Base-by-base conservation (phyloP, 352 stramenopile genomes). In the Thalassiosira hispida region DNA sequence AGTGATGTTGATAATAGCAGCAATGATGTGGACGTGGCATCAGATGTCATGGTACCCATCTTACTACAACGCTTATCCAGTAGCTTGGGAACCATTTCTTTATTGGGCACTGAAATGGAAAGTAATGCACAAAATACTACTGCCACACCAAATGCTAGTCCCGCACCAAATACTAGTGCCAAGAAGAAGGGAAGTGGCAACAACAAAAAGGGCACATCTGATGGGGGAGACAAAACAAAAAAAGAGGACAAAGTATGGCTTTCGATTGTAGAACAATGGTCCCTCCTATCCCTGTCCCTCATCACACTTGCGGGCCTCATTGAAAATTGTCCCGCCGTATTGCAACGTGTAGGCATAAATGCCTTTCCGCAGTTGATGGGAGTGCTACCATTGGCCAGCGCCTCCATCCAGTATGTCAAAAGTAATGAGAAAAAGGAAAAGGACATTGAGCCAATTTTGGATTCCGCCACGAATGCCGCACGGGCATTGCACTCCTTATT, bases 401-500 rank as follows among this genome's bases (percentile, higher is more conserved):
- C n/a, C 33, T 44, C 40, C 18, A 14, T 67, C 42, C 18, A 38
- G 7, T 6, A 14, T 44, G 12, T 40, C 31, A 8, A 33, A 56
- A 56, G 33, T 7, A 11, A 42, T 25, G 35, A 46, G 55, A n/a
- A 49, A 1, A 29, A 25, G 22, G 11, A 63, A 12, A 12, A 61
- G 20, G n/a, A 29, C 18, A 31, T 20, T 49, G 14, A 78, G 31
- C 62, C 60, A 0, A 67, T 78, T 27, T 49, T 81, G 61, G 75
- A 85, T 33, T 69, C 72, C 5, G 72, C 62, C 1, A 74, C 57
- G 6, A 84, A 82, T 75, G 70, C 81, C 3, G 46, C 74, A 7
- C 64, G 86, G 46, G 69, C 63, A 49, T 46, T 92, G 9, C 83
- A 92, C 66, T 92, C 86, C 0, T 56, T 86, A 5, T 69, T 87